These are phyloP conservation scores for Torulaspora quercuum DNA, from an alignment of 805 yeast genomes.

Conservation along the genomic window DNA sequence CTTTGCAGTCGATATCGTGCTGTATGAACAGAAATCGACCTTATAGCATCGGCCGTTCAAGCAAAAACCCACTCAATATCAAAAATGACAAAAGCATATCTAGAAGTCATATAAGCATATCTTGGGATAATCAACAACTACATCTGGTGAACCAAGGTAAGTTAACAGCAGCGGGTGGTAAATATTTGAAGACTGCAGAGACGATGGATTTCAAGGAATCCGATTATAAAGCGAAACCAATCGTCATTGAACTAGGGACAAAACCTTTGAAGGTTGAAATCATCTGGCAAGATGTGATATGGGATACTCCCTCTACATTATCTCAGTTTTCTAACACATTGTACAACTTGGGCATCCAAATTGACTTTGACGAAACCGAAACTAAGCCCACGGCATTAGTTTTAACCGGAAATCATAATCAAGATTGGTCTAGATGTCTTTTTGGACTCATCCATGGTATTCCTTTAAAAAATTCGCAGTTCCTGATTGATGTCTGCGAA, in stretches of 20 bases:
- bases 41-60: slow-evolving; percentile 33
- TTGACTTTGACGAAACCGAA: slow-evolving; percentile 1
- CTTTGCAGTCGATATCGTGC: slow-evolving; percentile 14
- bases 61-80: slow-evolving; percentile 27
- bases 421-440: slow-evolving; percentile 14
- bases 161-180: slow-evolving; percentile 25
- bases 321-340: not conserved
- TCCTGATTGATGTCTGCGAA: slow-evolving; percentile 6
- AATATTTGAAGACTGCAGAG: slow-evolving; percentile 22
- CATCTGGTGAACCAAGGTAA: slow-evolving; percentile 28
- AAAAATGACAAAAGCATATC: slow-evolving; percentile 37
- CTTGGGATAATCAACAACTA: slow-evolving; percentile 17
- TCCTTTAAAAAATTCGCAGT: slow-evolving; percentile 12
- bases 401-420: no score
- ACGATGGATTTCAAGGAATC: slow-evolving; percentile 9
- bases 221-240: not conserved
- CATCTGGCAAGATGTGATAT: slow-evolving; percentile 15
- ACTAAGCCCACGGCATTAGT: no score
- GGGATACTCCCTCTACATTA: slow-evolving; percentile 17
- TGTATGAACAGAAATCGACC: slow-evolving; percentile 15
- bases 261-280: slow-evolving; percentile 21
- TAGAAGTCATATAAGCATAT: slow-evolving; percentile 27
- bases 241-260: slow-evolving; percentile 23
- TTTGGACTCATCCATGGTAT: slow-evolving; percentile 17
- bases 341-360: slow-evolving; percentile 7